These are phyloP conservation scores for Thermomucor indicae-seudaticae DNA, from an alignment of 371 early-diverging fungal species.

Conservation along the genomic window DNA sequence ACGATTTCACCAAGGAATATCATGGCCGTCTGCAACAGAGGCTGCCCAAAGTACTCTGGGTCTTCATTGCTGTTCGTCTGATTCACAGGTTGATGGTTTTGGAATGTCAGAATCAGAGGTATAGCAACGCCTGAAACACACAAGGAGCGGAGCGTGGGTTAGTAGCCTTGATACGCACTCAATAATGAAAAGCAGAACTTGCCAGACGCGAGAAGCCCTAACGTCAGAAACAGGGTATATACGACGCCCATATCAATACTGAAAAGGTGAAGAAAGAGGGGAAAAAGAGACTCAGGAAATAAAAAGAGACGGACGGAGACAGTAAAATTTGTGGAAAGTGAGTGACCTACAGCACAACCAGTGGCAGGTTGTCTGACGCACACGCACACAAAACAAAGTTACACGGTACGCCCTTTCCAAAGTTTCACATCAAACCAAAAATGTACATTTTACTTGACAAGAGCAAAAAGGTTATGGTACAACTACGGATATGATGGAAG, in stretches of 20 bases:
- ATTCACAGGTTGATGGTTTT: slow-evolving; percentile 29
- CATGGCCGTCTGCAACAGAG: slow-evolving; percentile 42
- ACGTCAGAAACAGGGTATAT: slow-evolving; percentile 18
- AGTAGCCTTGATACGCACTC: neutral
- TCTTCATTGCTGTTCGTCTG: slow-evolving; percentile 14
- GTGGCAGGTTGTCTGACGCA: too few species aligned
- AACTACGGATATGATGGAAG: too few species aligned
- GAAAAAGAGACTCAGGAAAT: slow-evolving; percentile 6
- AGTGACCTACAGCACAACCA: too few species aligned
- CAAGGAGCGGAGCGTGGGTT: neutral
- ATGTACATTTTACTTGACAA: too few species aligned
- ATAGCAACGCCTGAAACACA: slow-evolving; percentile 33
- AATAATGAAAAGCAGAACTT: neutral
- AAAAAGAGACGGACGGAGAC: too few species aligned
- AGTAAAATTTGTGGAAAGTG: too few species aligned
- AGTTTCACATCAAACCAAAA: too few species aligned
- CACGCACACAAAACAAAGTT: too few species aligned
- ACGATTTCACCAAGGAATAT: slow-evolving; percentile 43
- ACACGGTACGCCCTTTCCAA: too few species aligned
- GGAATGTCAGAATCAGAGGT: slow-evolving; percentile 40
- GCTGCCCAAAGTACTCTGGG: slow-evolving; percentile 26
- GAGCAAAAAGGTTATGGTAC: too few species aligned
- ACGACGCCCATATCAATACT: slow-evolving; percentile 10
- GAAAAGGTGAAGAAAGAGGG: neutral
- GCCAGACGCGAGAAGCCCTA: slow-evolving; percentile 18